Base-by-base conservation (phyloP, 2,329 filamentous ascomycete genomes). In the Microsporum ferrugineum region DNA sequence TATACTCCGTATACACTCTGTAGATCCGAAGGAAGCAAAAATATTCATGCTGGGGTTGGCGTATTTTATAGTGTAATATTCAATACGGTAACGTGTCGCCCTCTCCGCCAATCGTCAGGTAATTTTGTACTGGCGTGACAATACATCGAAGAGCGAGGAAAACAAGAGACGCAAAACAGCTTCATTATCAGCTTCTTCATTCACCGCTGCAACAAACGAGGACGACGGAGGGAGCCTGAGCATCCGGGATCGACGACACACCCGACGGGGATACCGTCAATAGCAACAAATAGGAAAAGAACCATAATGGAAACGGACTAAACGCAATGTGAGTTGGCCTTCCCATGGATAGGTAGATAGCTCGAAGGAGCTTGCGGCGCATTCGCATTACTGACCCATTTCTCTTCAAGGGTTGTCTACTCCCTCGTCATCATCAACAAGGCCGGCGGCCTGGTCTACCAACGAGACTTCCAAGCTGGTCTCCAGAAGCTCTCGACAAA, bases 371-470 rank as follows among this genome's bases (percentile, higher is more conserved):
- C 29, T 31, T 34, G 33, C 49, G 31, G 17, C 14, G 10, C 31
- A 29, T 36, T 12, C 41, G 29, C 31, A 38, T 31, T 27, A 49
- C 57, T 59, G 5, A 59, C 31, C 8, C 2, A 38, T 14, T 27
- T 17, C 14, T 23, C 5, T 5, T 27, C 14, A 68, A 97, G 91
- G 94, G 89, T 91, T 66, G 88, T 99, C 74, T 94, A 95, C 75
- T 86, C 91, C 62, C 87, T 99, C 71, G 91, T 97, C 73, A 88
- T 99, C 73, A 96, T 99, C 80, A 97, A 96, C 81, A 99, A 99
- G 82, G 91, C 94, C 66, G 94, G 91, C 63, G 94, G 94, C 69
- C 83, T 99, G 60, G 87, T 99, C 76, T 99, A 95, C 80, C 92
- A 97, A 77, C 89, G 91, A 68, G 89, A 90, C 71, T 97, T 99